A percentile compares a stretch with the other conserved stretches of the same genome.
These are phyloP conservation scores for Vitis rotundifolia DNA, from an alignment of 164 flowering plant genomes.

Conservation along the genomic window DNA sequence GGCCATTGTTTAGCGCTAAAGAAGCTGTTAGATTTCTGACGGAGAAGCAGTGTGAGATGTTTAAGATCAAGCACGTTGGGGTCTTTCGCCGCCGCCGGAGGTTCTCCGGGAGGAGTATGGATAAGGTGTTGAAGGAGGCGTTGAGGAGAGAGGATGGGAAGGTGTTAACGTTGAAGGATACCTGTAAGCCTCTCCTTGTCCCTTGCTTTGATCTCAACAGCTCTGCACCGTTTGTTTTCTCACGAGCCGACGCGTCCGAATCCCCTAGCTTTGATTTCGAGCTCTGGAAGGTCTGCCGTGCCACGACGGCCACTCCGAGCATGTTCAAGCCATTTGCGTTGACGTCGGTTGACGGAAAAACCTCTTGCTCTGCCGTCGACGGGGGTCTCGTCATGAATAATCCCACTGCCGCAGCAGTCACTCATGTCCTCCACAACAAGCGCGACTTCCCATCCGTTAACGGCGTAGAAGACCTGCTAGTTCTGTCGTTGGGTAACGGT, in stretches of 20 bases:
- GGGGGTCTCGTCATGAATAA: conserved; percentile 98
- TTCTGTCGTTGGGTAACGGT: conserved; percentile 86
- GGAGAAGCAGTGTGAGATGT: conserved; percentile 33
- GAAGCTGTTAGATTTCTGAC: conserved; percentile 39
- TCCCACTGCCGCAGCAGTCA: conserved; percentile 89
- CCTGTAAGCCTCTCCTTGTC: conserved; percentile 71
- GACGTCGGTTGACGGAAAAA: conserved; percentile 74
- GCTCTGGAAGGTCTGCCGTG: conserved; percentile 74
- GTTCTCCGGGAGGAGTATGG: conserved; percentile 53
- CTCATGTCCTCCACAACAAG: conserved; percentile 87
- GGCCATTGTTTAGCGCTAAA: conserved; percentile 52
- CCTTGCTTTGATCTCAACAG: conserved; percentile 68
- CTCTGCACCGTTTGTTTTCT: conserved; percentile 77
- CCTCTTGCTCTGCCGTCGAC: conserved; percentile 72
- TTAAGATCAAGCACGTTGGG: conserved; percentile 26
- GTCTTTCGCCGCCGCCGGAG: conserved; percentile 33
- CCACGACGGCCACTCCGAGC: conserved; percentile 64
- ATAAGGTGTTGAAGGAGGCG: conserved; percentile 42
- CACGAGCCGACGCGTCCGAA: conserved; percentile 69
- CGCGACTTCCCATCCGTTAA: conserved; percentile 77
- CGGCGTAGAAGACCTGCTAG: conserved; percentile 82
- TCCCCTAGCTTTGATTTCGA: conserved; percentile 68
- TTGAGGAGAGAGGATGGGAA: conserved; percentile 44
- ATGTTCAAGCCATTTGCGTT: conserved; percentile 65
- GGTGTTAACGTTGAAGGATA: conserved; percentile 57